A percentile compares a stretch with the other conserved stretches of the same genome.
Conservation (phyloP, 2,329 filamentous ascomycete species). For the Exserohilum rostratum region DNA sequence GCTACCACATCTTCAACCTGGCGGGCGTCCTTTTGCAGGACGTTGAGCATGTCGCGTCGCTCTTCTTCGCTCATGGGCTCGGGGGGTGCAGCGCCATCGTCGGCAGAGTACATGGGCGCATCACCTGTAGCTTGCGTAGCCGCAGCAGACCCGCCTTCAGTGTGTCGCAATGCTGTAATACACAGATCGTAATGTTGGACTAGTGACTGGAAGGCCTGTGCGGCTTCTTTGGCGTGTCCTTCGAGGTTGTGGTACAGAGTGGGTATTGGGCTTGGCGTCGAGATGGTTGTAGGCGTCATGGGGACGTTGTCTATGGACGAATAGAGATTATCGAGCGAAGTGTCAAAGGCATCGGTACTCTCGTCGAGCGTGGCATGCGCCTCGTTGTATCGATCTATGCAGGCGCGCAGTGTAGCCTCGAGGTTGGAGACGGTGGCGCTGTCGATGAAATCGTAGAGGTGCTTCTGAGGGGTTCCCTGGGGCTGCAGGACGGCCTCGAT, state of each 20-base stretch:
- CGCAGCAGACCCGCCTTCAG: slow-evolving; percentile 66
- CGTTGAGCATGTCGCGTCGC: slow-evolving; percentile 79
- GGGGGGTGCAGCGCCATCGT: slow-evolving; percentile 54
- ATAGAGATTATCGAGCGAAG: slow-evolving; percentile 62
- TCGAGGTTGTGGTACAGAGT: slow-evolving; percentile 63
- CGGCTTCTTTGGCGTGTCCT: slow-evolving; percentile 80
- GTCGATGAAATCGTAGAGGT: slow-evolving; percentile 77
- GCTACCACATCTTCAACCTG: slow-evolving; percentile 67
- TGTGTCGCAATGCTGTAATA: slow-evolving; percentile 87
- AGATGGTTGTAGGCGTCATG: slow-evolving; percentile 34
- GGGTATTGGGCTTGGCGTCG: slow-evolving; percentile 51
- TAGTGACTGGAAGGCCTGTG: slow-evolving; percentile 77
- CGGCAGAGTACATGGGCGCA: slow-evolving; percentile 33
- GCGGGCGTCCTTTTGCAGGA: slow-evolving; percentile 73
- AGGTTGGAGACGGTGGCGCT: slow-evolving; percentile 71
- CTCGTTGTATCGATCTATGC: slow-evolving; percentile 74
- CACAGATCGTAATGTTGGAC: slow-evolving; percentile 92
- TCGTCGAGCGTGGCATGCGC: slow-evolving; percentile 63
- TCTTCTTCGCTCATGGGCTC: slow-evolving; percentile 78
- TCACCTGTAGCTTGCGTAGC: slow-evolving; percentile 52
- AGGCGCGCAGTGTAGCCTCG: slow-evolving; percentile 69
- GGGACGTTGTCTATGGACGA: slow-evolving; percentile 45
- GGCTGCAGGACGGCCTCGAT: slow-evolving; percentile 71
- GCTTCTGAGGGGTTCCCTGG: slow-evolving; percentile 57
- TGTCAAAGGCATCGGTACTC: slow-evolving; percentile 71